A percentile compares a stretch with the other conserved stretches of the same genome.
Conservation (phyloP, 345 rosid species). For the Populus pruinosa region DNA sequence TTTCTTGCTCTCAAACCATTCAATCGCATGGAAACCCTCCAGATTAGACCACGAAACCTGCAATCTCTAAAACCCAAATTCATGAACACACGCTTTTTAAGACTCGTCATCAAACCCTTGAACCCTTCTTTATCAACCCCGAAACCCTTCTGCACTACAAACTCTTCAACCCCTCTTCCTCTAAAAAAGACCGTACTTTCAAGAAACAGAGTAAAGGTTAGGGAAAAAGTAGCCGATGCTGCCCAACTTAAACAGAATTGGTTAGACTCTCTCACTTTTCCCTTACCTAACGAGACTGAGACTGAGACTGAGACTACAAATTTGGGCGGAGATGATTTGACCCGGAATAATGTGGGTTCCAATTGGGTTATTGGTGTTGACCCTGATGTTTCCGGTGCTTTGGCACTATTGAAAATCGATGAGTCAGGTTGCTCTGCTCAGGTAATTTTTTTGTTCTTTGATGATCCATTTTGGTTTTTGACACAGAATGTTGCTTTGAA, state of each 20-base stretch:
- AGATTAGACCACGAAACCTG: neutral
- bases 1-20: neutral
- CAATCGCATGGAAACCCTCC: constrained; percentile 12
- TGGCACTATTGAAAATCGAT: constrained; percentile 59
- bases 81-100: constrained; percentile 17
- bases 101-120: neutral
- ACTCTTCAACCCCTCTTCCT: neutral
- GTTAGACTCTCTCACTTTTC: constrained; percentile 60
- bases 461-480: neutral
- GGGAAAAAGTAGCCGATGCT: constrained; percentile 22
- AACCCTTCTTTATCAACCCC: constrained; percentile 1
- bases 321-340: constrained; percentile 7
- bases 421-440: constrained; percentile 52
- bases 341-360: constrained; percentile 26
- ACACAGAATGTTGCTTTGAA: neutral
- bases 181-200: neutral
- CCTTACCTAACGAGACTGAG: constrained; percentile 15
- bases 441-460: constrained; percentile 27
- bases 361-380: constrained; percentile 72
- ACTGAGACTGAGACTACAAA: neutral
- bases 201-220: neutral
- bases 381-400: constrained; percentile 80
- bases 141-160: constrained; percentile 13
- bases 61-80: constrained; percentile 6
- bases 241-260: constrained; percentile 49